These are phyloP conservation scores for Mortierella sp. DNA, from an alignment of 371 early-diverging fungal species.

Conservation along the genomic window DNA sequence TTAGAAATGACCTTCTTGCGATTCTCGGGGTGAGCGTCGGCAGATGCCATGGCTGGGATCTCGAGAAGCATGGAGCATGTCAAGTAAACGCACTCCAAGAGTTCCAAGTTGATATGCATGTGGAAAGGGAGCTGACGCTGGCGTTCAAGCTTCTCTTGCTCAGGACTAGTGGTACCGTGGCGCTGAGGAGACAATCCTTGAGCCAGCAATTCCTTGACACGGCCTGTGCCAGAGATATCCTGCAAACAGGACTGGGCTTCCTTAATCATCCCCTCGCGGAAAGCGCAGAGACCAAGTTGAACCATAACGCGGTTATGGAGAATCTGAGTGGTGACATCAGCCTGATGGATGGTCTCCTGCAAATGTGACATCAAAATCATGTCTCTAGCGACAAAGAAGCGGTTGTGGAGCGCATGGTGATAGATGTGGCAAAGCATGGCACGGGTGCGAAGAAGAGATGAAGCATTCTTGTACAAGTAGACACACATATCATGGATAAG, in stretches of 20 bases:
- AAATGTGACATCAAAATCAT: conserved; percentile 98
- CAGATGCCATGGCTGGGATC: conserved; percentile 94
- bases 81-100: conserved; percentile 96
- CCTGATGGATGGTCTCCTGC: conserved; percentile 92
- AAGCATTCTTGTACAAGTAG: conserved; percentile 87
- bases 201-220: conserved; percentile 93
- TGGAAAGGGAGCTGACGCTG: conserved; percentile 98
- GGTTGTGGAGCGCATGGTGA: conserved; percentile 95
- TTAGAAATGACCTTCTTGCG: conserved; percentile 90
- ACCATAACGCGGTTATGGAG: conserved; percentile 96
- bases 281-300: conserved; percentile 97
- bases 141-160: conserved; percentile 92
- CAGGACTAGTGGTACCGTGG: conserved; percentile 79
- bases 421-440: conserved; percentile 98
- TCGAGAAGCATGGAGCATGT: conserved; percentile 97
- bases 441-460: conserved; percentile 90
- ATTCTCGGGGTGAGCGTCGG: conserved; percentile 81
- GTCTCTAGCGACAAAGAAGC: conserved; percentile 94
- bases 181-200: conserved; percentile 90
- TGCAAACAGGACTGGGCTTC: conserved; percentile 90
- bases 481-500: conserved; percentile 87
- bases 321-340: conserved; percentile 94
- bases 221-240: conserved; percentile 90
- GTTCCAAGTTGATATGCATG: conserved; percentile 98
- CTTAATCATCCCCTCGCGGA: conserved; percentile 92